Conservation (phyloP, 2,329 filamentous ascomycete genomes). For the Arthrobotrys megalospora region DNA sequence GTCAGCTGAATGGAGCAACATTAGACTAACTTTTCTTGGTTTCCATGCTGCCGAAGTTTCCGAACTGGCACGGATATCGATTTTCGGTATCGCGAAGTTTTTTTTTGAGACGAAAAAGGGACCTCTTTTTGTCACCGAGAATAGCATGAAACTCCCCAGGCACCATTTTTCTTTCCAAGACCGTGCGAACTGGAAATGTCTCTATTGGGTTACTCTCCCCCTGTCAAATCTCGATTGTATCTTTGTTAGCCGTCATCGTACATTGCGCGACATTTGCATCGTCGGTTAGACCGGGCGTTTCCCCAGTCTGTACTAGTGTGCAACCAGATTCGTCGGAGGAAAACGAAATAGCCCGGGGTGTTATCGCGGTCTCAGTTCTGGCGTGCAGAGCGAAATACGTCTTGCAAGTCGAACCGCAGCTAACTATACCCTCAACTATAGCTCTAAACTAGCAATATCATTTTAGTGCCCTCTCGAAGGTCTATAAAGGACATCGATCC, state of each 20-base stretch:
- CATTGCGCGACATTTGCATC: conserved; percentile 1
- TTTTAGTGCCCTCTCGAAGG: conserved; percentile 8
- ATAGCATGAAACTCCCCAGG: conserved; percentile 50
- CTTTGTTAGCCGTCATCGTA: not conserved
- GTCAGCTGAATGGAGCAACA: conserved; percentile 36
- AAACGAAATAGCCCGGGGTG: conserved; percentile 15
- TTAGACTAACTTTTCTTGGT: conserved; percentile 46
- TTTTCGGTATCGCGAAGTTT: conserved; percentile 25
- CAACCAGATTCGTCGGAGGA: conserved; percentile 50
- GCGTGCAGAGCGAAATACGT: conserved; percentile 39
- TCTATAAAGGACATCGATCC: conserved; percentile 19
- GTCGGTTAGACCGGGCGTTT: conserved; percentile 13
- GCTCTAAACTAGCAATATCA: not conserved
- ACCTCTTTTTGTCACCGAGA: conserved; percentile 28
- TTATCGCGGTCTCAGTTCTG: conserved; percentile 10
- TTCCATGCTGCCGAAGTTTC: conserved; percentile 12
- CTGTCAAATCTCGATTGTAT: conserved; percentile 2
- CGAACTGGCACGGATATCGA: conserved; percentile 36
- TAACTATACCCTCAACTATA: not conserved
- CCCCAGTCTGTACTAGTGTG: conserved; percentile 40
- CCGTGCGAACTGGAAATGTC: not conserved
- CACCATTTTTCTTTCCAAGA: conserved; percentile 15
- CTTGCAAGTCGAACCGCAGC: conserved; percentile 22
- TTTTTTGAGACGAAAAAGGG: conserved; percentile 45
- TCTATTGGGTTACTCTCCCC: not conserved